Base-by-base conservation (phyloP, 2,329 filamentous ascomycete genomes). In the Seiridium cupressi region DNA sequence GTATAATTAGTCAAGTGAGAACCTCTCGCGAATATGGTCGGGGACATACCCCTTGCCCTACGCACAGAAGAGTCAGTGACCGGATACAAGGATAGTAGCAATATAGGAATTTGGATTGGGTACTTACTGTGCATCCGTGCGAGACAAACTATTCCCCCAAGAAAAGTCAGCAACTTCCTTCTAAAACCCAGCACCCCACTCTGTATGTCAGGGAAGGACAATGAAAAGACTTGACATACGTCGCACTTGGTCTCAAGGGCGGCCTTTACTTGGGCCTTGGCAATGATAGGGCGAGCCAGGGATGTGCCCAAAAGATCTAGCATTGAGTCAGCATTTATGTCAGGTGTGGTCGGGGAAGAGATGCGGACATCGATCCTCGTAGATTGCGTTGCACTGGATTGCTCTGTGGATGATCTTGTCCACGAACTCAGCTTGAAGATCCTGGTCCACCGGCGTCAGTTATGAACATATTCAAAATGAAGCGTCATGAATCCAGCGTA, bases 401-500 rank as follows among this genome's bases (percentile, higher is more conserved):
- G 91, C 91, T 57, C 85, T 88, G 84, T 89, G 93, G 81, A 89
- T 89, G 49, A 95, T 82, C 79, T 94, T 85, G 68, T 93, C 89
- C 66, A 62, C 61, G 2, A 62, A 58, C 35, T 60, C 89, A 67
- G 82, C 81, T 69, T 87, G 85, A 58, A 94, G 82, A 73, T 95
- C 85, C 63, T 81, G 38, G 2, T 42, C 38, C 7, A 8, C 38
- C 13, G 38, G 7, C 38, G 13, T 42, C 2, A 13, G 18, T 26
- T 26, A 26, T 26, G 18, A 26, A 26, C 18, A 26, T 26, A 26
- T 26, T 26, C 18, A 26, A 26, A 26, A 26, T 26, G 18, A 26
- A 26, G 18, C 18, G 18, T 26, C 18, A 26, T 26, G 18, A 26
- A 26, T 26, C 18, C 18, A 26, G 18, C 18, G 18, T 26, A 26